Conservation (phyloP, 441 rosid species). For the Gossypium gossypioides region DNA sequence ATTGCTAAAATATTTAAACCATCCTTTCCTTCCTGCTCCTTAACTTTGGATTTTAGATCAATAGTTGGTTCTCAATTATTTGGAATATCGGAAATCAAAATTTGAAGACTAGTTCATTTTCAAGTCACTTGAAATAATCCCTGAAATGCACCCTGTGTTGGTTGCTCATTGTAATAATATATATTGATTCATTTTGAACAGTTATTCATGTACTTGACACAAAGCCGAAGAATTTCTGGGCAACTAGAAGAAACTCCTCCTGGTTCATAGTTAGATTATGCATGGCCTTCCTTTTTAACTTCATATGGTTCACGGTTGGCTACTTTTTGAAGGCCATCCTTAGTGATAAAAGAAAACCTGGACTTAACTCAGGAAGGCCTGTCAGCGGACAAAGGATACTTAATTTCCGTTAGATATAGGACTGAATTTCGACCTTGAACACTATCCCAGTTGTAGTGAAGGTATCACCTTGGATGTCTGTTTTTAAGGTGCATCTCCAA, state of each 20-base stretch:
- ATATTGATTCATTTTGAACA: slow-evolving; percentile 16
- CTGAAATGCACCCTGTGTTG: neutral
- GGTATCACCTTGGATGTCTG: slow-evolving; percentile 18
- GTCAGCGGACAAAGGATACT: neutral
- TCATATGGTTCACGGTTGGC: slow-evolving; percentile 21
- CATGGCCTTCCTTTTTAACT: slow-evolving; percentile 11
- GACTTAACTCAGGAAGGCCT: neutral
- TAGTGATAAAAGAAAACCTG: slow-evolving; percentile 19
- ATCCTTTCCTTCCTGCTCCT: neutral
- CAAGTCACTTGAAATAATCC: neutral
- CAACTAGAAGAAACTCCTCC: slow-evolving; percentile 11
- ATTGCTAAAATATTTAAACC: neutral
- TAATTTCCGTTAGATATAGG: slow-evolving; percentile 6
- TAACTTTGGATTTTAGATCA: neutral
- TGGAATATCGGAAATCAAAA: neutral
- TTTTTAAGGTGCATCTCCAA: slow-evolving; percentile 23
- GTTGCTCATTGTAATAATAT: neutral
- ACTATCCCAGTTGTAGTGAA: slow-evolving; percentile 1
- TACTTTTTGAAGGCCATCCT: slow-evolving; percentile 29
- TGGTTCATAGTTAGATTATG: slow-evolving; percentile 23
- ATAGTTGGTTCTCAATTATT: neutral
- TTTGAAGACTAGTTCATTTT: neutral
- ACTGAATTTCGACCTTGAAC: neutral
- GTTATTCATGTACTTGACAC: slow-evolving; percentile 14
- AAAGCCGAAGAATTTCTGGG: slow-evolving; percentile 11